Evolutionary conservation across 1,284 basidiomycete species (phyloP).

Genomic region (Austroboletus olivaceoglutinosus): DNA sequence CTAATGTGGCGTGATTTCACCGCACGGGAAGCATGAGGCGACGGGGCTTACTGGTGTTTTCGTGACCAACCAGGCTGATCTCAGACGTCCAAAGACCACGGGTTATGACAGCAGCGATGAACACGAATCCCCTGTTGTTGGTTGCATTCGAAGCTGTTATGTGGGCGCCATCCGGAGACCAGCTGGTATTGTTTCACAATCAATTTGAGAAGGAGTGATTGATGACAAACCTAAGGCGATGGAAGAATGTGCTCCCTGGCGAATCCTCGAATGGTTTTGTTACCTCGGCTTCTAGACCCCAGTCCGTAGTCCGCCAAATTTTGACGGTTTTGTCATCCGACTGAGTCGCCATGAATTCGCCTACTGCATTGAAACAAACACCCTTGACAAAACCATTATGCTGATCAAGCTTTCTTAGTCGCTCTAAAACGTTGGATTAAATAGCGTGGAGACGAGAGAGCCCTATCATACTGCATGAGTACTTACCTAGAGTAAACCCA

Average conservation of each 20-base stretch:
- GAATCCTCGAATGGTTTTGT: constrained; percentile 91
- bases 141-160: constrained; percentile 97
- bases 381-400: constrained; percentile 99
- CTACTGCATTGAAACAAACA: constrained; percentile 97
- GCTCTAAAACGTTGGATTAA: constrained; percentile 47
- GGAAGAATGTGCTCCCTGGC: constrained; percentile 94
- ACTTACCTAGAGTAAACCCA: constrained; percentile 78
- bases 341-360: constrained; percentile 94
- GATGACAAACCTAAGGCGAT: constrained; percentile 71
- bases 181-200: constrained; percentile 49
- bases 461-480: no score
- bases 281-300: constrained; percentile 83
- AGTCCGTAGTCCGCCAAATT: constrained; percentile 94
- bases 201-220: constrained; percentile 1
- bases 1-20: constrained; percentile 39
- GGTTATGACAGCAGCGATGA: constrained; percentile 94
- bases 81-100: constrained; percentile 85
- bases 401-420: constrained; percentile 77
- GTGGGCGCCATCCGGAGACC: constrained; percentile 98
- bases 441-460: neutral
- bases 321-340: constrained; percentile 96
- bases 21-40: constrained; percentile 14
- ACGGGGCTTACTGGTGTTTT: constrained; percentile 75
- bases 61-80: constrained; percentile 94
- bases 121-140: constrained; percentile 93